Evolutionary conservation across 257 asterid genomes (phyloP).

Genomic region (Petunia axillaris): DNA sequence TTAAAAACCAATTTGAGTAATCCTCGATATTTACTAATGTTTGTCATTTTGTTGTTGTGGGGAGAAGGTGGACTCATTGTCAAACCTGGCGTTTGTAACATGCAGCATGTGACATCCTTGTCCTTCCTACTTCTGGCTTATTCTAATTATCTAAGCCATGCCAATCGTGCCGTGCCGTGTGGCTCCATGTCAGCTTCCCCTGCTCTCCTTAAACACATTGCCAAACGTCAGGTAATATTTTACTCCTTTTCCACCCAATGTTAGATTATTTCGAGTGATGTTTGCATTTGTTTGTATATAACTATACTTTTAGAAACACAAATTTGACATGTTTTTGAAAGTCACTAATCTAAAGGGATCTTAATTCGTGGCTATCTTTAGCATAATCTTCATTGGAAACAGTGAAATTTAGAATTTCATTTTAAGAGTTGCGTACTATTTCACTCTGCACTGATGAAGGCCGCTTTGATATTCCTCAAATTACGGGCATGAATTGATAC

Average conservation of each 20-base stretch:
- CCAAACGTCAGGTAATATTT: constrained; percentile 73
- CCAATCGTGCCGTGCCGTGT: constrained; percentile 79
- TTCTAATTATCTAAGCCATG: constrained; percentile 84
- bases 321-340: too few relatives aligned
- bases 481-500: too few relatives aligned
- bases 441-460: too few relatives aligned
- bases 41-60: constrained; percentile 8
- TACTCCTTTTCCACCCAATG: neutral
- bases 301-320: too few relatives aligned
- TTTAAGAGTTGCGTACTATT: too few relatives aligned
- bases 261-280: neutral
- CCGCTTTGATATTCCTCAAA: too few relatives aligned
- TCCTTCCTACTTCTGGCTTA: constrained; percentile 78
- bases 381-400: too few relatives aligned
- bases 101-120: constrained; percentile 93
- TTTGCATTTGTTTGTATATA: too few relatives aligned
- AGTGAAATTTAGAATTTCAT: too few relatives aligned
- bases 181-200: constrained; percentile 68
- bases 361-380: too few relatives aligned
- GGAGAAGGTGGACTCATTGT: constrained; percentile 62
- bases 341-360: too few relatives aligned
- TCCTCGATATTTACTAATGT: neutral
- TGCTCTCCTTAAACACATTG: constrained; percentile 71
- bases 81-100: constrained; percentile 88
- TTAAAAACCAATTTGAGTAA: neutral